Conservation (phyloP, 768 basidiomycete species). For the Roridomyces roridus region DNA sequence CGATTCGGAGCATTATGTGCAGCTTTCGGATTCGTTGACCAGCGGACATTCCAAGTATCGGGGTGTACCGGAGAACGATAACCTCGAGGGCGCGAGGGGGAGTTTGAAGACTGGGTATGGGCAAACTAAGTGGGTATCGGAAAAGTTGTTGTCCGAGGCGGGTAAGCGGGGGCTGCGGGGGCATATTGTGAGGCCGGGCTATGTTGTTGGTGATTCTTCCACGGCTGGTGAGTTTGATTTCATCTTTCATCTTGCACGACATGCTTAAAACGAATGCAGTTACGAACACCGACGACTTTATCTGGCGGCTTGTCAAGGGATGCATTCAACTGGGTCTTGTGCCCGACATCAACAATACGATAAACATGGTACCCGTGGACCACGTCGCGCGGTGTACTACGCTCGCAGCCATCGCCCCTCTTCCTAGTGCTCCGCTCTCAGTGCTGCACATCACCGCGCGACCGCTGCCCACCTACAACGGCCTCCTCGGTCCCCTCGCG, state of each 20-base stretch:
- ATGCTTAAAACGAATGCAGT: slow-evolving; percentile 49
- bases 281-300: slow-evolving; percentile 98
- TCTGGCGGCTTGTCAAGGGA: slow-evolving; percentile 99
- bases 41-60: slow-evolving; percentile 45
- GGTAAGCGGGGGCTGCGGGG: slow-evolving; percentile 84
- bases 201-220: slow-evolving; percentile 91
- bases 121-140: slow-evolving; percentile 98
- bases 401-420: slow-evolving; percentile 70
- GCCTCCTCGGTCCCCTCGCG: slow-evolving; percentile 73
- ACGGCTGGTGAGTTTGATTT: slow-evolving; percentile 72
- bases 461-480: slow-evolving; percentile 90
- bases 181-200: slow-evolving; percentile 91
- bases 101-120: slow-evolving; percentile 92
- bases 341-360: slow-evolving; percentile 96
- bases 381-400: slow-evolving; percentile 88
- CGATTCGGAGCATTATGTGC: slow-evolving; percentile 90
- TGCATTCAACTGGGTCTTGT: slow-evolving; percentile 96
- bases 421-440: slow-evolving; percentile 50
- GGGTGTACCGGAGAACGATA: slow-evolving; percentile 87
- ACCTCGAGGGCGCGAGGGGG: slow-evolving; percentile 82
- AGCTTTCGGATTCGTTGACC: slow-evolving; percentile 76
- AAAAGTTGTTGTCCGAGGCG: slow-evolving; percentile 92
- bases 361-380: slow-evolving; percentile 99
- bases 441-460: slow-evolving; percentile 88
- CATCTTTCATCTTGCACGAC: background rate